phyloP scores from a whole-genome alignment of 2,329 filamentous ascomycete genomes.

The Cytospora leucostoma region DNA sequence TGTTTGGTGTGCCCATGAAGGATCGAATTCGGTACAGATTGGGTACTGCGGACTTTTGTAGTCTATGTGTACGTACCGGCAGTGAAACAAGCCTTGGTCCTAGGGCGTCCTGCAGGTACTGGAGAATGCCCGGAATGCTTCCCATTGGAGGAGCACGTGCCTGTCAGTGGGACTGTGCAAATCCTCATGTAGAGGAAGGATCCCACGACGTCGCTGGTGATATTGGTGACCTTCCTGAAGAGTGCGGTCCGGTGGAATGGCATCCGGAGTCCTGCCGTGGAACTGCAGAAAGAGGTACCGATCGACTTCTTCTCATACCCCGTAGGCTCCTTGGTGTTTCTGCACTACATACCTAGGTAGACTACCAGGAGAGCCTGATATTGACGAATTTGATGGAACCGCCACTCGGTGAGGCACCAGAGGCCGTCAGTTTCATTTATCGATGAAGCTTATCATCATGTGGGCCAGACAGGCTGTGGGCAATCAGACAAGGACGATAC shows the following conservation, averaged over 20 bases:
- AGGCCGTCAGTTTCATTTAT: too few relatives aligned
- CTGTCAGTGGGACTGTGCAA: background rate
- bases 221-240: background rate
- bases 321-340: background rate
- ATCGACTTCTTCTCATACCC: background rate
- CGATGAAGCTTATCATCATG: too few relatives aligned
- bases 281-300: background rate
- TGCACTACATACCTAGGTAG: background rate
- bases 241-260: background rate
- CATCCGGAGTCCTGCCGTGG: background rate
- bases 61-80: background rate
- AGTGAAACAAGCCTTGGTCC: conserved; percentile 3
- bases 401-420: too few relatives aligned
- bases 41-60: background rate
- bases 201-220: background rate
- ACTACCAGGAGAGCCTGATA: too few relatives aligned
- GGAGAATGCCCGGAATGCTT: conserved; percentile 7
- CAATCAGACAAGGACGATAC: too few relatives aligned
- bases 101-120: conserved; percentile 17
- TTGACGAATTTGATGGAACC: too few relatives aligned
- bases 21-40: background rate
- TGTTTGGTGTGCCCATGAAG: background rate
- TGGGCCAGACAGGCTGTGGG: too few relatives aligned
- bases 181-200: background rate
- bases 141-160: conserved; percentile 12